Base-by-base conservation (phyloP, 768 basidiomycete genomes). In the Baorangia bicolor region DNA sequence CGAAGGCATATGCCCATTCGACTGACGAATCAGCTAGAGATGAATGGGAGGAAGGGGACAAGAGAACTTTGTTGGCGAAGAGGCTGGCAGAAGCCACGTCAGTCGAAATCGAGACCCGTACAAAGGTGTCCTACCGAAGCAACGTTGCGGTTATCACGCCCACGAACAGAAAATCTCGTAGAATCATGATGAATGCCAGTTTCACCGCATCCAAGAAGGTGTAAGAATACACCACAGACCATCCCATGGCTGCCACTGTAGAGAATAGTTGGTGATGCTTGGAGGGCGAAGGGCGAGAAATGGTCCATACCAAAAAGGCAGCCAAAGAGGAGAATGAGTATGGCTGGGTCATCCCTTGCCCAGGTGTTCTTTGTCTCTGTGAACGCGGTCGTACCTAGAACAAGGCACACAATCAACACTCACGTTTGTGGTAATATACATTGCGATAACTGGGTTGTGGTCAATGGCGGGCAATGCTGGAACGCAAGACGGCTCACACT, bases 381-480 rank as follows among this genome's bases (percentile, higher is more conserved):
- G 38, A 40, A 44, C 40, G 21, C 35, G 60, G 37, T 34, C 42
- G n/a, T 31, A 56, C 18, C 31, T 4, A 10, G 21, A 3, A n/a
- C 37, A 3, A 0, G 18, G 11, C 11, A 41, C 40, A 38, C 46
- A 6, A 48, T 3, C 0, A 30, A 40, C 47, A 73, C 87, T 66
- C 68, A 95, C 95, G 92, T 74, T 95, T 95, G 75, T 97, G 95
- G 68, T 95, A 97, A 70, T 98, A 98, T 8, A 97, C 95, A 73
- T 98, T 96, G 47, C 94, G 87, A 73, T 97, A 94, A 18, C 91
- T 93, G 64, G 10, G 11, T 28, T 42, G 20, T 21, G 46, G 61
- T 67, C 59, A 73, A 52, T 39, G 33, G 33, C 44, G 31, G 23
- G 21, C 37, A 1, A 45, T 7, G 46, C 18, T 4, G 27, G 16